Percentiles rank a stretch among this genome's conserved stretches.
These are phyloP conservation scores for Carex kokanica DNA, from an alignment of 176 grass and related monocot genomes.

Conservation along the genomic window DNA sequence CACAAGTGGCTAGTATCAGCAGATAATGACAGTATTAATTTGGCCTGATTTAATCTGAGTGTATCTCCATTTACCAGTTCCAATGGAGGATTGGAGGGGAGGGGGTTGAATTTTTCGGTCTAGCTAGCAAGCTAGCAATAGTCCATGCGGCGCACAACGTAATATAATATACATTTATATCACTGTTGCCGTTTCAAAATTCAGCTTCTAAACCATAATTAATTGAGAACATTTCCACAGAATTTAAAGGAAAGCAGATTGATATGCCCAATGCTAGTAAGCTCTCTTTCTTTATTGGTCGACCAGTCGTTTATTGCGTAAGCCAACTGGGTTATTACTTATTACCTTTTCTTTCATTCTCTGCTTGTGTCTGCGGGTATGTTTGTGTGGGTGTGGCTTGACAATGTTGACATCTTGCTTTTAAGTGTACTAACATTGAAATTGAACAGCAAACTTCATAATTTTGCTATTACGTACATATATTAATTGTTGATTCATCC, in stretches of 20 bases:
- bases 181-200: constrained; percentile 22
- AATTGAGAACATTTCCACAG: not conserved
- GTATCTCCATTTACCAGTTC: not conserved
- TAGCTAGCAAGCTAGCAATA: not conserved
- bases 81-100: not conserved
- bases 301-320: constrained; percentile 17
- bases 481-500: not conserved
- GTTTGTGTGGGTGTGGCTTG: not conserved
- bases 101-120: not conserved
- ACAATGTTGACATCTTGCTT: not conserved
- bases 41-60: not conserved
- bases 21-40: not conserved
- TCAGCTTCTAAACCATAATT: constrained; percentile 14
- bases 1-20: constrained; percentile 2
- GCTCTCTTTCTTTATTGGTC: constrained; percentile 16
- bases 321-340: not conserved
- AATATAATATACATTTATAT: constrained; percentile 17
- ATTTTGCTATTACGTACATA: not conserved
- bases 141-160: constrained; percentile 18
- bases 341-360: not conserved
- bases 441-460: not conserved
- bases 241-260: not conserved
- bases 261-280: constrained; percentile 10
- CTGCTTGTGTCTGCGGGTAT: not conserved
- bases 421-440: not conserved